Conservation (phyloP, 2,329 filamentous ascomycete species). For the Xenoacremonium recifei region DNA sequence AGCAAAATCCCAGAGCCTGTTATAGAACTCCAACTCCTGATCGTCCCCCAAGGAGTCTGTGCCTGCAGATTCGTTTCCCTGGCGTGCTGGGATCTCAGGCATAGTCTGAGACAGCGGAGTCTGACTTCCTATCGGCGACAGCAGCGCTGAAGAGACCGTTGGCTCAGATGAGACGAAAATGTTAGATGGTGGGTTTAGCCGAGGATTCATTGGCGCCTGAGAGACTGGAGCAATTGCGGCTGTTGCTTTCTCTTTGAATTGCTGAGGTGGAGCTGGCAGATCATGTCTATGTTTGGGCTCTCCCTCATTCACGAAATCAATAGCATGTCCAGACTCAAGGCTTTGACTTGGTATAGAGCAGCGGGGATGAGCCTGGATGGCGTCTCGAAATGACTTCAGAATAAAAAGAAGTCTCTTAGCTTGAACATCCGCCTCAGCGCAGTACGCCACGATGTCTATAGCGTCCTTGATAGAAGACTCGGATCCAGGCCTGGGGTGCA, state of each 20-base stretch:
- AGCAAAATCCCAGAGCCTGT: background rate
- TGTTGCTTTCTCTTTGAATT: no score
- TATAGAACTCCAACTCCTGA: background rate
- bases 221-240: constrained; percentile 3
- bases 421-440: constrained; percentile 46
- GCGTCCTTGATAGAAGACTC: constrained; percentile 39
- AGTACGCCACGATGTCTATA: constrained; percentile 49
- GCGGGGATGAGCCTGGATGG: constrained; percentile 4
- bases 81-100: background rate
- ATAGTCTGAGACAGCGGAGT: background rate
- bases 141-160: no score
- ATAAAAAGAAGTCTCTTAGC: constrained; percentile 50
- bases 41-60: background rate
- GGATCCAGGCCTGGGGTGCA: constrained; percentile 46
- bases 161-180: background rate
- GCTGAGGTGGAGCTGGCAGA: no score
- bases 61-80: background rate
- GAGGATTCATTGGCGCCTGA: constrained; percentile 2
- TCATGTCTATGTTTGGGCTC: no score
- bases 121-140: background rate
- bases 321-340: background rate
- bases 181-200: background rate
- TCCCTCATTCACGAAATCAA: no score
- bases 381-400: constrained; percentile 42
- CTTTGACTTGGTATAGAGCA: background rate